These are phyloP conservation scores for Protomyces gravidus DNA, from an alignment of 1,139 yeast species.

Conservation along the genomic window DNA sequence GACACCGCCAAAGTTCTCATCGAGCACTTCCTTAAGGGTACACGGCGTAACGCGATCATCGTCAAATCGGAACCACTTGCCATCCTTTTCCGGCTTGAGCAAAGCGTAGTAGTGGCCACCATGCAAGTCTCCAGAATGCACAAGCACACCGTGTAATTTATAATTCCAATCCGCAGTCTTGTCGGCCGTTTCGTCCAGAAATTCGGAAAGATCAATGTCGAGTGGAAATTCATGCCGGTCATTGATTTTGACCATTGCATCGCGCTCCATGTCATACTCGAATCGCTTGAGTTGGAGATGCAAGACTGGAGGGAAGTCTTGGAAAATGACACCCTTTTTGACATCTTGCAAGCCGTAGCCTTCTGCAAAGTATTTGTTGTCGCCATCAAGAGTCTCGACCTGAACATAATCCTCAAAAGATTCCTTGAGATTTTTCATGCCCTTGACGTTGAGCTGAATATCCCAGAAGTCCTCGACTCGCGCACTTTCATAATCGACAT, in stretches of 20 bases:
- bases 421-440: constrained; percentile 63
- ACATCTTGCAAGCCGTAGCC: constrained; percentile 94
- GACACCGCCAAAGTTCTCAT: constrained; percentile 86
- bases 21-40: constrained; percentile 76
- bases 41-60: constrained; percentile 92
- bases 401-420: constrained; percentile 85
- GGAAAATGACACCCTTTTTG: constrained; percentile 89
- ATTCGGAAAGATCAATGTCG: constrained; percentile 72
- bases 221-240: constrained; percentile 90
- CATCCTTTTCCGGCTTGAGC: constrained; percentile 70
- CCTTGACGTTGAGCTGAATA: constrained; percentile 88
- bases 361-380: constrained; percentile 91
- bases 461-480: constrained; percentile 97
- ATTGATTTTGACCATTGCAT: constrained; percentile 82
- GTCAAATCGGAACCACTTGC: constrained; percentile 86
- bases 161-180: constrained; percentile 68
- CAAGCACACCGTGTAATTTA: constrained; percentile 79
- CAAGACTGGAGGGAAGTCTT: constrained; percentile 83
- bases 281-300: constrained; percentile 91
- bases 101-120: constrained; percentile 95
- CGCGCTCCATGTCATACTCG: constrained; percentile 88
- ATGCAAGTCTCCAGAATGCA: constrained; percentile 91
- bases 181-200: constrained; percentile 58
- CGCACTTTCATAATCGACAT: constrained; percentile 92
- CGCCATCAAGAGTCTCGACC: constrained; percentile 85